phyloP scores from a whole-genome alignment of 495 filamentous ascomycete species.

The Xylona heveae region DNA sequence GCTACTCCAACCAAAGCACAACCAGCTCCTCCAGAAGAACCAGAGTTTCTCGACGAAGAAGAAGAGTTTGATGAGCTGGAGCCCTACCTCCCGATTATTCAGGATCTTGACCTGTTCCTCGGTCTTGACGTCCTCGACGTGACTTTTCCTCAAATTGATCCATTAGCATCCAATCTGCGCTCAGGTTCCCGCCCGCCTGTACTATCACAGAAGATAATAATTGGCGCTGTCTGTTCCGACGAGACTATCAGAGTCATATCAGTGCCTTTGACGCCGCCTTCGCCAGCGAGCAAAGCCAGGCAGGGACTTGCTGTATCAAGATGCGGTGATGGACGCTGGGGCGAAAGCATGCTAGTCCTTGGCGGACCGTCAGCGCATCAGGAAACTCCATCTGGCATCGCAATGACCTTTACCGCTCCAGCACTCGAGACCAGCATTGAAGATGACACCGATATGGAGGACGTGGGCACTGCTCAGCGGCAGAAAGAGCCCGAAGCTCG shows the following conservation, averaged over 20 bases:
- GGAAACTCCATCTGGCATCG: slow-evolving; percentile 38
- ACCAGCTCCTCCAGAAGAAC: slow-evolving; percentile 25
- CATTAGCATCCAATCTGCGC: slow-evolving; percentile 8
- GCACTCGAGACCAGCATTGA: slow-evolving; percentile 11
- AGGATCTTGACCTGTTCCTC: slow-evolving; percentile 15
- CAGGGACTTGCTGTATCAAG: slow-evolving; percentile 14
- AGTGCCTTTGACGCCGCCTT: slow-evolving; percentile 53
- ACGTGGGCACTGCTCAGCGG: slow-evolving; percentile 2
- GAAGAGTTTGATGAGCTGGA: slow-evolving; percentile 33
- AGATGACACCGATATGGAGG: slow-evolving; percentile 10
- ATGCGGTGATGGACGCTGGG: slow-evolving; percentile 37
- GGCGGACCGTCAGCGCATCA: slow-evolving; percentile 28
- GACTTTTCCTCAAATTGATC: slow-evolving; percentile 14
- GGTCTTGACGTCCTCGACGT: slow-evolving; percentile 16
- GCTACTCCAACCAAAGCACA: slow-evolving; percentile 11
- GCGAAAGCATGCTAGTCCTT: slow-evolving; percentile 35
- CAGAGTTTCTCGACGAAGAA: slow-evolving; percentile 33
- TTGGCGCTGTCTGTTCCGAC: slow-evolving; percentile 51
- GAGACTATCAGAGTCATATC: slow-evolving; percentile 44
- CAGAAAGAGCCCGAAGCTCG: slow-evolving; percentile 3
- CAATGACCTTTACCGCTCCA: slow-evolving; percentile 38
- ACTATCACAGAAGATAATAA: slow-evolving; percentile 41
- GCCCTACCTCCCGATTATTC: slow-evolving; percentile 20
- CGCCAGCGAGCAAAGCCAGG: slow-evolving; percentile 23
- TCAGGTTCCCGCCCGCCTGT: slow-evolving; percentile 30